Conservation (phyloP, 73 alveolate species). For the Paramecium primaurelia region DNA sequence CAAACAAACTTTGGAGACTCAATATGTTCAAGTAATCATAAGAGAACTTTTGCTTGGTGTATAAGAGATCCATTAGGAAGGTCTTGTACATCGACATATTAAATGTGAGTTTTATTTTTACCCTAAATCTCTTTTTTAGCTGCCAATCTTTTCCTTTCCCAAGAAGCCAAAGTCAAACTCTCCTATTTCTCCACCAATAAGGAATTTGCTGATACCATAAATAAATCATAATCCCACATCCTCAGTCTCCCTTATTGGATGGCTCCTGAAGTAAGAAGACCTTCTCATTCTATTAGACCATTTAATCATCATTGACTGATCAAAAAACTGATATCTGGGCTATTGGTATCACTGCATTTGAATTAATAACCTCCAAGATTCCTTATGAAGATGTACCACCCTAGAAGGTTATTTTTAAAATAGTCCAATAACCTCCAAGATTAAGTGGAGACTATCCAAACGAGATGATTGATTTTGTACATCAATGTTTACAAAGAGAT, state of each 20-base stretch:
- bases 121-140: not conserved
- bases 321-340: constrained; percentile 46
- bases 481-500: not conserved
- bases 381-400: constrained; percentile 51
- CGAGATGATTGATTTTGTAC: constrained; percentile 36
- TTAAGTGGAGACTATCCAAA: not conserved
- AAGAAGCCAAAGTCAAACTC: constrained; percentile 19
- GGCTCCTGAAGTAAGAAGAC: constrained; percentile 25
- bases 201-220: constrained; percentile 28
- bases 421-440: constrained; percentile 16
- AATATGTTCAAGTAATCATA: not conserved
- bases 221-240: constrained; percentile 10
- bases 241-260: constrained; percentile 50
- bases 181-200: constrained; percentile 31
- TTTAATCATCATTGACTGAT: not conserved
- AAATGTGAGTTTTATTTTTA: constrained; percentile 13
- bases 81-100: constrained; percentile 26
- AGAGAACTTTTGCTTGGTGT: constrained; percentile 23
- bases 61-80: constrained; percentile 34
- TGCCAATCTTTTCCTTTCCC: constrained; percentile 36
- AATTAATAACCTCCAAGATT: not conserved
- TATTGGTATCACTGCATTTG: constrained; percentile 37
- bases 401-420: not conserved
- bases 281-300: not conserved
- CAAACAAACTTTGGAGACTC: not conserved